phyloP scores from a whole-genome alignment of 73 alveolate genomes.

The Paramecium biaurelia region DNA sequence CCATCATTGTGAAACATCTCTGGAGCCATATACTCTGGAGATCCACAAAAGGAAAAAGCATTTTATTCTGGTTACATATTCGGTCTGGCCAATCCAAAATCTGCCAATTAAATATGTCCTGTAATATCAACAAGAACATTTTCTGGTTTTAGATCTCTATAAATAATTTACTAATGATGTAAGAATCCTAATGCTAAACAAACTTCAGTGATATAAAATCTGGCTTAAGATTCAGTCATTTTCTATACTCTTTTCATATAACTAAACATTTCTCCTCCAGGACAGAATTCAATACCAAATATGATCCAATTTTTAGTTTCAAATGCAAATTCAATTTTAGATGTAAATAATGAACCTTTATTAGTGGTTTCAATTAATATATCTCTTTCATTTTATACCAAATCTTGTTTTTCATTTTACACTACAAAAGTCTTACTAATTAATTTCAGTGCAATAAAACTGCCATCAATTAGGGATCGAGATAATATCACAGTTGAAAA shows the following conservation, averaged over 20 bases:
- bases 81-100: constrained; percentile 83
- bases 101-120: constrained; percentile 90
- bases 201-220: constrained; percentile 66
- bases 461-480: constrained; percentile 74
- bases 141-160: constrained; percentile 90
- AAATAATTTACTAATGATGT: constrained; percentile 77
- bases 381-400: constrained; percentile 59
- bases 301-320: constrained; percentile 64
- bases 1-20: constrained; percentile 70
- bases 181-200: constrained; percentile 59
- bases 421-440: constrained; percentile 47
- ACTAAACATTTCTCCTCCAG: constrained; percentile 90
- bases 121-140: constrained; percentile 77
- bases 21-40: constrained; percentile 78
- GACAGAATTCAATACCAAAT: constrained; percentile 79
- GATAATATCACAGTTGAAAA: constrained; percentile 76
- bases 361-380: constrained; percentile 46
- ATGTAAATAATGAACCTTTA: constrained; percentile 49
- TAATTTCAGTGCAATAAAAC: constrained; percentile 77
- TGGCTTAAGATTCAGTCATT: constrained; percentile 64
- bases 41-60: constrained; percentile 73
- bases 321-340: constrained; percentile 60
- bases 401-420: constrained; percentile 56
- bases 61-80: constrained; percentile 45
- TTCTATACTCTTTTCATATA: constrained; percentile 73